Evolutionary conservation across 2,329 filamentous ascomycete species (phyloP), one percentile per base, ranked within the genome.

Genomic region (Triangularia setosa): DNA sequence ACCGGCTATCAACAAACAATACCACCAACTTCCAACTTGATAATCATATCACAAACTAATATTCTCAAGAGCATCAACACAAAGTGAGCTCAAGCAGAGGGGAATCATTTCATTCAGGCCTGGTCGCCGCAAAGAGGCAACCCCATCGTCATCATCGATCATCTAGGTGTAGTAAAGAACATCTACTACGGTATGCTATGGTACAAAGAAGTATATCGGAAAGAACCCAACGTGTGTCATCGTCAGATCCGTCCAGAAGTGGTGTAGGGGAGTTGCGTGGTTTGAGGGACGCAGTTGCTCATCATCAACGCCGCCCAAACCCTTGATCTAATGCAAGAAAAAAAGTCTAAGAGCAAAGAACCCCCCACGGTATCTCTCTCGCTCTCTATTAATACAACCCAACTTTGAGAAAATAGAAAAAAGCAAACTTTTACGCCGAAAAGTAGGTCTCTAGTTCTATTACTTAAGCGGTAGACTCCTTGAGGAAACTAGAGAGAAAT

Each of bases 401-500:
- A 48, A n/a, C 40, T 18, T 5, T 21, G 9, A 18, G n/a, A 48
- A 48, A 48, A 21, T 21, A 18, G n/a, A 48, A 48, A 48, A 48
- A 48, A 48, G n/a, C 40, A 48, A 23, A 48, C 40, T 48, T 48
- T 48, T 48, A 48, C 40, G 40, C 40, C 40, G 40, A 48, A 48
- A 48, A 48, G 40, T 48, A 48, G 9, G 40, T 48, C 40, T 48
- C 40, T 48, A 48, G 40, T 21, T 48, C 40, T 48, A 48, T 48
- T 21, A 75, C 84, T 82, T 91, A 92, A 81, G 83, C 82, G 75
- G 88, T 91, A 74, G 86, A 79, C 69, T 90, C 83, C 79, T 86
- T 84, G 77, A 92, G 85, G 87, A 81, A 91, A 76, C 85, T 87
- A 71, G 65, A 35, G 65, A 48, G 27, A 61, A 56, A 61, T 65